Conservation (phyloP, 257 asterid species). For the Verbascum thapsus region DNA sequence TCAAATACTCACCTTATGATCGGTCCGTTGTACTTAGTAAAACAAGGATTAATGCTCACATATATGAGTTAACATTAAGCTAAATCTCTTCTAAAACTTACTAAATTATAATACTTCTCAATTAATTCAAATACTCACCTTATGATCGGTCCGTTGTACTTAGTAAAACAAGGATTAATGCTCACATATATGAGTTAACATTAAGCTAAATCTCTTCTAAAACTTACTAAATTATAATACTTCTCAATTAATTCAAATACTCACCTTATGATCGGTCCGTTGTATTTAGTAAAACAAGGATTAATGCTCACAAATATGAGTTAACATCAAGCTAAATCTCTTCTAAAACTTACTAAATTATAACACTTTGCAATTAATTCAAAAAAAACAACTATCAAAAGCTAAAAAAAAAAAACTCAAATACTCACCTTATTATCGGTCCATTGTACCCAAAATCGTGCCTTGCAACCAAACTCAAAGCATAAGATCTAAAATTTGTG, state of each 20-base stretch:
- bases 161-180: too few species aligned
- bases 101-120: too few species aligned
- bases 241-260: constrained; percentile 16
- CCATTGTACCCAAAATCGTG: constrained; percentile 84
- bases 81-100: background rate
- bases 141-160: constrained; percentile 56
- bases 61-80: background rate
- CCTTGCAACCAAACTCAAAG: constrained; percentile 72
- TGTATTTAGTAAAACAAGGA: constrained; percentile 17
- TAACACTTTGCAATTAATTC: too few species aligned
- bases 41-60: too few species aligned
- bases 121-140: constrained; percentile 48
- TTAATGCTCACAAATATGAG: background rate
- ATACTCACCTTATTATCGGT: constrained; percentile 59
- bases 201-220: background rate
- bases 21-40: too few species aligned
- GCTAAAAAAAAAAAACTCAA: constrained; percentile 1
- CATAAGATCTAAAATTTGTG: constrained; percentile 61
- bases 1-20: too few species aligned
- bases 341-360: background rate
- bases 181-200: too few species aligned
- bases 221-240: background rate
- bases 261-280: constrained; percentile 67
- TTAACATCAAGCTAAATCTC: background rate
- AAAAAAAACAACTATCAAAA: background rate